Evolutionary conservation across 2,329 filamentous ascomycete species (phyloP).

Genomic region (Colletotrichum salicis): DNA sequence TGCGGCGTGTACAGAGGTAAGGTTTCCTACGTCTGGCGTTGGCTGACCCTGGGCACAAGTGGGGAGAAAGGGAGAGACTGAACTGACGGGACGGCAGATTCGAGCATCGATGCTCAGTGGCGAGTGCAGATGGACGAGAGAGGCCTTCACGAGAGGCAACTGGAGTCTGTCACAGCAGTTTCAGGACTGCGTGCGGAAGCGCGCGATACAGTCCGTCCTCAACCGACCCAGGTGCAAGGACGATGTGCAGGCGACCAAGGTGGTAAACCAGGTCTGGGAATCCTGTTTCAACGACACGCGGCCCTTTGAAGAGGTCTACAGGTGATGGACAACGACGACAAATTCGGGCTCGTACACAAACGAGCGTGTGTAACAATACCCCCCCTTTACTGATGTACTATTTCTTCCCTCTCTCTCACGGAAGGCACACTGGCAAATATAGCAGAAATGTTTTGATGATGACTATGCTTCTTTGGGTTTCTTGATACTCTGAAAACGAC

Average conservation of each 20-base stretch:
- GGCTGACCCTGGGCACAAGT: background rate
- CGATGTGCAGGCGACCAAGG: slow-evolving; percentile 84
- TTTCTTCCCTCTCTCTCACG: slow-evolving; percentile 1
- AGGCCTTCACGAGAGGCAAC: slow-evolving; percentile 86
- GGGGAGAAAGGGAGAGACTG: background rate
- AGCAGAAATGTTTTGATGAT: slow-evolving; percentile 22
- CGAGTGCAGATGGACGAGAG: slow-evolving; percentile 89
- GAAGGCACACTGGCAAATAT: slow-evolving; percentile 2
- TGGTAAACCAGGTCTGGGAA: slow-evolving; percentile 98
- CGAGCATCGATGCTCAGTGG: slow-evolving; percentile 91
- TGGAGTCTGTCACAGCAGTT: slow-evolving; percentile 92
- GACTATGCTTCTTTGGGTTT: slow-evolving; percentile 22
- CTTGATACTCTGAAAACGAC: slow-evolving; percentile 22
- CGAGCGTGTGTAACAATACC: slow-evolving; percentile 40
- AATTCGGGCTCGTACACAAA: background rate
- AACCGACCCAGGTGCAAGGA: slow-evolving; percentile 84
- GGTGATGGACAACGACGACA: slow-evolving; percentile 56
- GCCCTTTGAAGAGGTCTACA: slow-evolving; percentile 97
- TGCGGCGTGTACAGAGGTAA: slow-evolving; percentile 91
- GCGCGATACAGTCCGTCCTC: slow-evolving; percentile 83
- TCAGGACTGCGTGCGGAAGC: slow-evolving; percentile 86
- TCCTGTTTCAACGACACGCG: slow-evolving; percentile 94
- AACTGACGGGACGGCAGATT: slow-evolving; percentile 67
- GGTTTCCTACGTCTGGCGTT: background rate
- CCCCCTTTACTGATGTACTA: slow-evolving; percentile 25